These are phyloP conservation scores for Zymoseptoria brevis DNA, from an alignment of 2,329 filamentous ascomycete species.

Conservation along the genomic window DNA sequence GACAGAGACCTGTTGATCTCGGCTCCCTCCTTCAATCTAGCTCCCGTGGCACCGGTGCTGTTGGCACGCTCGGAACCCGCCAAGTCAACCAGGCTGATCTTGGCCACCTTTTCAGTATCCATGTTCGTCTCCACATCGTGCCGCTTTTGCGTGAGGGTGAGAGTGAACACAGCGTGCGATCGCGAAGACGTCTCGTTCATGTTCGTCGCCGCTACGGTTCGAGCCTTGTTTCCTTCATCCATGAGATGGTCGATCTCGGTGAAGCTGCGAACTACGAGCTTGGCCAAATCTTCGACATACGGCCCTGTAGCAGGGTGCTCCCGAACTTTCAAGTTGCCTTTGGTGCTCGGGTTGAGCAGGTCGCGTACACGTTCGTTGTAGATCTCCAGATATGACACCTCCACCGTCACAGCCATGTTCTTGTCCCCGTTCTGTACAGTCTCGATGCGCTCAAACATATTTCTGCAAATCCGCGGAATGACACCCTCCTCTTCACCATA, in stretches of 20 bases:
- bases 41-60: constrained; percentile 94
- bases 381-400: constrained; percentile 97
- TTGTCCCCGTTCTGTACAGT: constrained; percentile 61
- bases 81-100: constrained; percentile 95
- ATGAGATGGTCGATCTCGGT: constrained; percentile 94
- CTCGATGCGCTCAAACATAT: constrained; percentile 88
- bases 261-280: constrained; percentile 87
- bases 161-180: constrained; percentile 95
- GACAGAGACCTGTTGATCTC: constrained; percentile 97
- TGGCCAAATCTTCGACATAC: constrained; percentile 95
- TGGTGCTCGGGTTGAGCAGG: constrained; percentile 87
- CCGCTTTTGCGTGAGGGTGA: constrained; percentile 90
- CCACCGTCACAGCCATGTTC: constrained; percentile 79
- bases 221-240: constrained; percentile 98
- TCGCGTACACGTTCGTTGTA: constrained; percentile 98
- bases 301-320: constrained; percentile 96
- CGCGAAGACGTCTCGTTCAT: constrained; percentile 99
- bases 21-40: constrained; percentile 90
- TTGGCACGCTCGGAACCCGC: constrained; percentile 94
- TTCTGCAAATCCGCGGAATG: constrained; percentile 91
- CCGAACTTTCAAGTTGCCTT: constrained; percentile 92
- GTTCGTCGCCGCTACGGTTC: constrained; percentile 96
- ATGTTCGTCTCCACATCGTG: constrained; percentile 88
- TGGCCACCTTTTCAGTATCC: constrained; percentile 95
- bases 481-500: constrained; percentile 94